phyloP scores from a whole-genome alignment of 2,329 filamentous ascomycete species.

The Xylariaceae sp. region DNA sequence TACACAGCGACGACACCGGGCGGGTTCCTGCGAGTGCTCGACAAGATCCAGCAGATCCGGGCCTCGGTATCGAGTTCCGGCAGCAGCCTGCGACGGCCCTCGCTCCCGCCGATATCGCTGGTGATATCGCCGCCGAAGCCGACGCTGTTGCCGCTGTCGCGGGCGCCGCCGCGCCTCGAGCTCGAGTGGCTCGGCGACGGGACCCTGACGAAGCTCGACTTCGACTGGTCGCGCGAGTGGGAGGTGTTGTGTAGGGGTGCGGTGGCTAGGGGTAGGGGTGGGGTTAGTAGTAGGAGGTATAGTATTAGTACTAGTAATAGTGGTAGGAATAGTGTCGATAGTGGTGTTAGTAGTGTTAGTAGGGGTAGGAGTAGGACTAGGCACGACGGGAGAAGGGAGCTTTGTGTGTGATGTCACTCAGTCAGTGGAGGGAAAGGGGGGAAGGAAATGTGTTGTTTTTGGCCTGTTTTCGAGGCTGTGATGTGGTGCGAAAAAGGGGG shows the following conservation, averaged over 20 bases:
- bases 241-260: not conserved
- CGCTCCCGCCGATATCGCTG: not conserved
- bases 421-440: not conserved
- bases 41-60: too few relatives aligned
- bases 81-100: not conserved
- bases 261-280: not conserved
- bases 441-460: not conserved
- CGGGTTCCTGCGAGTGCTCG: too few relatives aligned
- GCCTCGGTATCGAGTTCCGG: too few relatives aligned
- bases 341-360: too few relatives aligned
- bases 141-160: not conserved
- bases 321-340: too few relatives aligned
- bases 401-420: not conserved
- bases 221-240: constrained; percentile 2
- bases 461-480: too few relatives aligned
- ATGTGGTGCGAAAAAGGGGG: too few relatives aligned
- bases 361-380: not conserved
- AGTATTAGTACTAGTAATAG: too few relatives aligned
- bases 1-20: too few relatives aligned
- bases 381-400: too few relatives aligned
- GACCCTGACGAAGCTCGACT: not conserved
- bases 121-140: not conserved
- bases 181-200: not conserved
- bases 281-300: not conserved
- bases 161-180: not conserved